Percentiles rank a stretch among this genome's conserved stretches.
These are phyloP conservation scores for Spirogloea muscicola DNA, from an alignment of 139 green algal species.

Conservation along the genomic window DNA sequence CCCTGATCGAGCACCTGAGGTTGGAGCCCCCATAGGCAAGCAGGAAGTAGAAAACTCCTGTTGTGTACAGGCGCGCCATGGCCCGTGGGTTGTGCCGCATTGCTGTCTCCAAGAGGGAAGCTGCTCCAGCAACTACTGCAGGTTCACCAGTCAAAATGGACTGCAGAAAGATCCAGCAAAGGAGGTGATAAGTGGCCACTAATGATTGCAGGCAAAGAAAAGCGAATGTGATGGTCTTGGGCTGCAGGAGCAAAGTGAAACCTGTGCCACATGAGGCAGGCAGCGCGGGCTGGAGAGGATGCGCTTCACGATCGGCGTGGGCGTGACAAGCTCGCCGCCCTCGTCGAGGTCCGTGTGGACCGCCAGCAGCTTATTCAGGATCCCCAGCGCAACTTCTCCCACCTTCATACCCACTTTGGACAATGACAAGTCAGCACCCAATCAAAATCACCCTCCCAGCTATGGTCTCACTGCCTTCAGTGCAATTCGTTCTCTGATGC, in stretches of 20 bases:
- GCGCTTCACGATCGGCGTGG: conserved; percentile 69
- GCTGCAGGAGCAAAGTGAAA: not conserved
- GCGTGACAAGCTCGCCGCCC: conserved; percentile 57
- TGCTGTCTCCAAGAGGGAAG: conserved; percentile 62
- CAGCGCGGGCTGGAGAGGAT: conserved; percentile 60
- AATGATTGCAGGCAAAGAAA: not conserved
- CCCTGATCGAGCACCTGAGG: too few relatives aligned
- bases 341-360: conserved; percentile 64
- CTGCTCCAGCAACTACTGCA: conserved; percentile 62
- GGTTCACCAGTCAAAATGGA: conserved; percentile 73
- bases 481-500: too few relatives aligned
- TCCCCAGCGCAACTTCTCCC: conserved; percentile 49
- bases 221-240: not conserved
- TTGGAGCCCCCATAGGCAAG: conserved; percentile 84
- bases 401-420: too few relatives aligned
- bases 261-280: conserved; percentile 65
- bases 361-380: conserved; percentile 48
- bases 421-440: not conserved
- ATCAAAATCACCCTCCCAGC: not conserved
- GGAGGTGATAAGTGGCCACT: not conserved
- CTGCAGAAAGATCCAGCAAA: conserved; percentile 60
- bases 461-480: too few relatives aligned
- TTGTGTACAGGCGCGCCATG: conserved; percentile 75
- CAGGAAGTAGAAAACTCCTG: conserved; percentile 79
- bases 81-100: conserved; percentile 57